Evolutionary conservation across 352 stramenopile genomes (phyloP).

Genomic region (Phytophthora crassamura): DNA sequence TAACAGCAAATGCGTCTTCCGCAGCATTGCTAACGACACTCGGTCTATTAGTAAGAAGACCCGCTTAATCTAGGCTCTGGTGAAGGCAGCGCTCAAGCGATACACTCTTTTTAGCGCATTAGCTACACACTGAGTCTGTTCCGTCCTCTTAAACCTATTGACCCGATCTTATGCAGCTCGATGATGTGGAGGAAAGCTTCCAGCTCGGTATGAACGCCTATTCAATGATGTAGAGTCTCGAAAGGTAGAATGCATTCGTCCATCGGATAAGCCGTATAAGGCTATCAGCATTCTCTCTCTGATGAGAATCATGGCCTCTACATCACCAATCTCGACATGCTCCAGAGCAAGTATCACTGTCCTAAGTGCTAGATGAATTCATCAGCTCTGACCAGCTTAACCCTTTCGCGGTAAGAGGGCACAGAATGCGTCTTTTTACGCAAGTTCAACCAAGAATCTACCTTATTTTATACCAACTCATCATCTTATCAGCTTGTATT

Average conservation of each 20-base stretch:
- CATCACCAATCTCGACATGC: slow-evolving; percentile 4
- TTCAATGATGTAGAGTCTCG: slow-evolving; percentile 7
- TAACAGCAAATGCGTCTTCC: slow-evolving; percentile 15
- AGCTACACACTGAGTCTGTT: slow-evolving; percentile 11
- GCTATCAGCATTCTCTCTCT: slow-evolving; percentile 5
- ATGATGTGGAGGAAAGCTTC: slow-evolving; percentile 16
- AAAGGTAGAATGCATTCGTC: slow-evolving; percentile 5
- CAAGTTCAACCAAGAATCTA: no score
- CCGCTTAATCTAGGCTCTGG: background rate
- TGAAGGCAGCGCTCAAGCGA: slow-evolving; percentile 6
- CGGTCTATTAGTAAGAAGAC: no score
- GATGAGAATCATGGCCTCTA: background rate
- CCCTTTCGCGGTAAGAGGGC: no score
- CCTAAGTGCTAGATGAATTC: slow-evolving; percentile 4
- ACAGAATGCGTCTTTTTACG: no score
- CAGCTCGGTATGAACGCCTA: slow-evolving; percentile 20
- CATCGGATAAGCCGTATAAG: background rate
- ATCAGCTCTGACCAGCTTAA: no score
- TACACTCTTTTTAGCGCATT: slow-evolving; percentile 6
- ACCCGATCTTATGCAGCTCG: slow-evolving; percentile 6
- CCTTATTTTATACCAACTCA: no score
- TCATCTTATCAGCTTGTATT: no score
- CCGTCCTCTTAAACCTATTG: slow-evolving; percentile 11
- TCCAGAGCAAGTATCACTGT: slow-evolving; percentile 1
- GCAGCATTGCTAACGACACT: background rate